Conservation (phyloP, 1,284 basidiomycete genomes). For the Marasmius fiardii region DNA sequence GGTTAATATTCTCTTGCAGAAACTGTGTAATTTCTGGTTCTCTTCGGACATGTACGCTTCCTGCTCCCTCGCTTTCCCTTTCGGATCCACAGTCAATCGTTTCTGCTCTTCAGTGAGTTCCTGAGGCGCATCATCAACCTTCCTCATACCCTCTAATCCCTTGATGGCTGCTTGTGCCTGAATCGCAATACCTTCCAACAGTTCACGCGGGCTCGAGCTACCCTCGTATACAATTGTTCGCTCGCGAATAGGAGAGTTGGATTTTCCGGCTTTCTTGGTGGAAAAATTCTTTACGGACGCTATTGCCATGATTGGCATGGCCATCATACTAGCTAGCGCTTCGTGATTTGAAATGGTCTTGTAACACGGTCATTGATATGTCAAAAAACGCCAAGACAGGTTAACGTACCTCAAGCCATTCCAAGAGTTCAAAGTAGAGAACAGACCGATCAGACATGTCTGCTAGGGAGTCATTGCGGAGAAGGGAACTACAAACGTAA, state of each 20-base stretch:
- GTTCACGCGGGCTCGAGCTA: constrained; percentile 81
- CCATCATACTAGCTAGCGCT: constrained; percentile 89
- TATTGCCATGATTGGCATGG: constrained; percentile 90
- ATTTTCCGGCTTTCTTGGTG: constrained; percentile 45
- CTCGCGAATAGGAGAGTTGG: constrained; percentile 56
- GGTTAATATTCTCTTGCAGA: constrained; percentile 77
- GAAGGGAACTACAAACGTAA: constrained; percentile 76
- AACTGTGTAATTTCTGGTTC: constrained; percentile 60
- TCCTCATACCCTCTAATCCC: constrained; percentile 68
- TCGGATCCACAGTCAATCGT: constrained; percentile 64
- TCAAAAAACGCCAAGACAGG: background rate
- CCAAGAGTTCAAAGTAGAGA: constrained; percentile 85
- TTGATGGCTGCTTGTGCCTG: constrained; percentile 87
- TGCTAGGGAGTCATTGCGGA: constrained; percentile 86
- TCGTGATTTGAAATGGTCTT: constrained; percentile 89
- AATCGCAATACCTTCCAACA: constrained; percentile 84
- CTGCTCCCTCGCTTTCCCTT: constrained; percentile 61
- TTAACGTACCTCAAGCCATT: constrained; percentile 82
- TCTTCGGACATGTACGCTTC: constrained; percentile 51
- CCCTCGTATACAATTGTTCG: constrained; percentile 86
- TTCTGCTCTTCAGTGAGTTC: constrained; percentile 84
- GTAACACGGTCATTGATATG: background rate
- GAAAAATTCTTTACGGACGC: constrained; percentile 61
- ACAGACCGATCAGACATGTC: constrained; percentile 88
- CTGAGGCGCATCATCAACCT: constrained; percentile 41